These are phyloP conservation scores for Grammothele lineata DNA, from an alignment of 768 basidiomycete species.

Conservation along the genomic window DNA sequence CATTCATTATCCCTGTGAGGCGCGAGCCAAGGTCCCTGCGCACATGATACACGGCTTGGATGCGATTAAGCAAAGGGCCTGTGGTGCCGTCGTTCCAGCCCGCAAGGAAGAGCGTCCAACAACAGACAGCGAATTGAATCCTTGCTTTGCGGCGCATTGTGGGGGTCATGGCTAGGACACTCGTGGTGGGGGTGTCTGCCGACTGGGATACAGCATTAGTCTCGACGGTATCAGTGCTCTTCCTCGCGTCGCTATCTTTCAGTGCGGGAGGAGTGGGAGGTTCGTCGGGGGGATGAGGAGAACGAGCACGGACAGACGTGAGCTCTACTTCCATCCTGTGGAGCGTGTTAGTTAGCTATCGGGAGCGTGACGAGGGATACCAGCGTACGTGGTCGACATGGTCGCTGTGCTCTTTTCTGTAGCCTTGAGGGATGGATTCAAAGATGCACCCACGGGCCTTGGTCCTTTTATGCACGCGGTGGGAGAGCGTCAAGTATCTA, in stretches of 20 bases:
- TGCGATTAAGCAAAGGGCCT: conserved; percentile 70
- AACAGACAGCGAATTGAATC: conserved; percentile 52
- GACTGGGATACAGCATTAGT: conserved; percentile 1
- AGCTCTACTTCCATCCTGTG: conserved; percentile 8
- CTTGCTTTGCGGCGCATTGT: conserved; percentile 8
- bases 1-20: too few species aligned
- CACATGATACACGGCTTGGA: conserved; percentile 55
- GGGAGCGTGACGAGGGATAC: too few species aligned
- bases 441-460: too few species aligned
- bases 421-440: too few species aligned
- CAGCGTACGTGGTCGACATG: too few species aligned
- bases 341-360: too few species aligned
- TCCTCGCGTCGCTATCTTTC: neutral
- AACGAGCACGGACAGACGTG: conserved; percentile 7
- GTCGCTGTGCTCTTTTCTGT: too few species aligned
- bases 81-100: conserved; percentile 80
- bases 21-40: neutral
- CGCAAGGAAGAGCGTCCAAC: conserved; percentile 52
- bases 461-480: too few species aligned
- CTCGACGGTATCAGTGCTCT: conserved; percentile 12
- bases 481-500: too few species aligned
- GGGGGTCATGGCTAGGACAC: conserved; percentile 9
- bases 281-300: conserved; percentile 10
- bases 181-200: conserved; percentile 2
- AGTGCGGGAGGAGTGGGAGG: neutral